Base-by-base conservation (phyloP, 805 yeast genomes). In the Candida ponderosae region DNA sequence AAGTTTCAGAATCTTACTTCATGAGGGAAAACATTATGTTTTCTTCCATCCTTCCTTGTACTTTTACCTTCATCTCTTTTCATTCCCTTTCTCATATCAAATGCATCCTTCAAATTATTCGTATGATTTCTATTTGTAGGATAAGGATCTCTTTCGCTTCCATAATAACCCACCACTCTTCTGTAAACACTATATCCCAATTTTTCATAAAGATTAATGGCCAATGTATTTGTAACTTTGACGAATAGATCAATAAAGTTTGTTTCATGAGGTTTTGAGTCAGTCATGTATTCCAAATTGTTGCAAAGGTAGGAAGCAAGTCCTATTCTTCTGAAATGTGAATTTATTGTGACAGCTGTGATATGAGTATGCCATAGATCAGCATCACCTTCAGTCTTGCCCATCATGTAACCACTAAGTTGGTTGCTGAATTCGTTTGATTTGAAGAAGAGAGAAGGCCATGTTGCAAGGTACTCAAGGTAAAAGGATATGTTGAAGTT, bases 291-390 rank as follows among this genome's bases (percentile, higher is more conserved):
- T 49, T 82, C 88, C 31, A 93, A 62, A 41, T 84, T 76, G 34
- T 73, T 64, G 51, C 96, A 88, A 31, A 93, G 65, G 41, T 74
- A 72, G 7, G 88, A 75, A 2, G 97, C 98, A 29, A 93, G 63
- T 2, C 96, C 95, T 14, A 90, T 68, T 42, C 97, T 65, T 37
- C 99, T 64, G 57, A 81, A 90, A 36, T 76, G 79, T 11, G 85
- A 80, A 41, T 82, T 81, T 1, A 93, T 82, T 0, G 97, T 88
- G 4, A 93, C 96, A 0, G 98, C 97, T 0, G 97, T 87, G 35
- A 93, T 88, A 57, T 93, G 99, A 1, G 95, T 76, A 54, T 93
- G 99, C 96, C 97, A 90, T 41, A 88, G 93, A 33, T 70, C 75
- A 5, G 71, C 76, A 28, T 66, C 66, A 0, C 98, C 98, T 57